A percentile compares a stretch with the other conserved stretches of the same genome.
Evolutionary conservation across 2,329 filamentous ascomycete species (phyloP).

Genomic region (Sporothrix pallida): DNA sequence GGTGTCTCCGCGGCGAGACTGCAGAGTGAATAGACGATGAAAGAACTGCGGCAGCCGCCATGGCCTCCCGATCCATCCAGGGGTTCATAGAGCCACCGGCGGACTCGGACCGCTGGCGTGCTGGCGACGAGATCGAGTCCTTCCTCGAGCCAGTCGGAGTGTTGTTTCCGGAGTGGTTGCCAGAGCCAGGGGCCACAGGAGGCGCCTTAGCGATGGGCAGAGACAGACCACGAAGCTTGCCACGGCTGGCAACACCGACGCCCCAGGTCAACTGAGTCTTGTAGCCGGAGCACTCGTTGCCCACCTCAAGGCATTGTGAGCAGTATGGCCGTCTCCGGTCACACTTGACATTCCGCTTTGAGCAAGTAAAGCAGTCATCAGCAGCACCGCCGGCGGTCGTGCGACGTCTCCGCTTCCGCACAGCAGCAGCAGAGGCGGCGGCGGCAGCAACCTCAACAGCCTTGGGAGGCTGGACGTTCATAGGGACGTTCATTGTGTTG

Average conservation of each 20-base stretch:
- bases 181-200: constrained; percentile 52
- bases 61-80: constrained; percentile 50
- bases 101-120: constrained; percentile 55
- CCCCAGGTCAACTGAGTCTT: constrained; percentile 97
- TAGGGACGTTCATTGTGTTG: constrained; percentile 56
- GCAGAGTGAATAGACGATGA: constrained; percentile 24
- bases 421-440: constrained; percentile 44
- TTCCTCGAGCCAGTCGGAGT: constrained; percentile 51
- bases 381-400: constrained; percentile 86
- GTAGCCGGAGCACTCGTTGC: constrained; percentile 93
- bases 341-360: constrained; percentile 82
- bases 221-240: constrained; percentile 89
- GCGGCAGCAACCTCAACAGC: constrained; percentile 43
- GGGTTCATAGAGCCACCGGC: constrained; percentile 45
- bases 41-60: constrained; percentile 29
- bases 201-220: constrained; percentile 69
- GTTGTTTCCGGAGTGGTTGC: constrained; percentile 15
- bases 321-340: constrained; percentile 93
- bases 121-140: constrained; percentile 44
- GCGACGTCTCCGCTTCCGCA: constrained; percentile 80
- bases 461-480: constrained; percentile 56
- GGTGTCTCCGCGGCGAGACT: constrained; percentile 44
- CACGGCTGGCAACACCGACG: constrained; percentile 91
- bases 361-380: constrained; percentile 94
- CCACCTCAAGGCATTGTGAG: constrained; percentile 88